Base-by-base conservation (phyloP, 2,329 filamentous ascomycete genomes). In the Epichloe glyceriae region DNA sequence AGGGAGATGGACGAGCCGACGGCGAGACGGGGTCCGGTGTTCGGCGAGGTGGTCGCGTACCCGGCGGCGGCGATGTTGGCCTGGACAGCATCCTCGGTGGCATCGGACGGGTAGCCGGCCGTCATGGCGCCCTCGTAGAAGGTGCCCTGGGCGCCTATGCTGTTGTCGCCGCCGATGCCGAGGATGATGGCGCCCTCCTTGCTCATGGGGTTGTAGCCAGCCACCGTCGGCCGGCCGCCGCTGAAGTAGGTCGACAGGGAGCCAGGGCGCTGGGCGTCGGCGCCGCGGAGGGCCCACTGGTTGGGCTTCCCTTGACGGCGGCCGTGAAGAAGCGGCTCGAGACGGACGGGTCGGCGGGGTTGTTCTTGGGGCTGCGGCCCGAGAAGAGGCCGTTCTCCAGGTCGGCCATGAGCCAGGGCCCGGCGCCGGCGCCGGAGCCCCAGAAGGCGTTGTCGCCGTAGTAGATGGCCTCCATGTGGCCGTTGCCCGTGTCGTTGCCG, bases 151-250 rank as follows among this genome's bases (percentile, higher is more conserved):
- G 70, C 80, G 45, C 74, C 58, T 56, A 69, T 66, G 59, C 76
- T 80, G 65, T 81, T 85, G 57, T 84, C 81, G 7, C 81, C 81
- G n/a, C 81, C 81, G 50, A 83, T 82, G n/a, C 81, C 80, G n/a
- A 84, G 76, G 52, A 84, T 73, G 43, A 85, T 80, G 51, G 80
- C 74, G 12, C 80, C 80, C 59, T 85, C 80, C 56, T 83, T 82
- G 55, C 58, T 68, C 81, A 84, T 85, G 0, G 74, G 72, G 60
- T 80, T 75, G 64, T 83, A 59, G 47, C 57, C 57, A 38, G n/a
- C 37, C 19, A 14, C 22, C 6, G 51, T 69, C 4, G 80, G 80
- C 3, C 80, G 75, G 1, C 57, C 66, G 5, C 81, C 80, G 53
- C 64, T 74, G 59, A 78, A 85, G 64, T 73, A 83, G 0, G 80